Conservation (phyloP, 495 filamentous ascomycete species). For the Collariella sp. region DNA sequence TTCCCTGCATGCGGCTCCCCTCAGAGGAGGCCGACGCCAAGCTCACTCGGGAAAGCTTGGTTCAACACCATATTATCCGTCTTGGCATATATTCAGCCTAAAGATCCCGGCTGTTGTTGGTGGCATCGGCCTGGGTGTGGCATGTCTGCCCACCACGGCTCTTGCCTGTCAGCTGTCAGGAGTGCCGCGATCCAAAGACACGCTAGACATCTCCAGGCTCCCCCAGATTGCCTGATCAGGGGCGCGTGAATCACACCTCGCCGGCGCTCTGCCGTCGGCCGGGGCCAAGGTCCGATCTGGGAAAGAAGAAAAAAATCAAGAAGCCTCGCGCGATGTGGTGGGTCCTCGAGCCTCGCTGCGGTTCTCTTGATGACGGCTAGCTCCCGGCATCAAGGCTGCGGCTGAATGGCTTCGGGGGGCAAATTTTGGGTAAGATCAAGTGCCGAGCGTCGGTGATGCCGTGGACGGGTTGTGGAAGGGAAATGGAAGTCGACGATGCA, state of each 20-base stretch:
- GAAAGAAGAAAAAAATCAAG: not conserved
- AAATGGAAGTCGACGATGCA: not conserved
- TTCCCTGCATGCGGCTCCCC: constrained; percentile 5
- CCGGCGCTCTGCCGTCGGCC: not conserved
- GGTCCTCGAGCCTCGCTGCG: not conserved
- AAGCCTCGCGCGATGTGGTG: not conserved
- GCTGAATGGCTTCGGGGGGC: constrained; percentile 5
- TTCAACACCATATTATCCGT: constrained; percentile 15
- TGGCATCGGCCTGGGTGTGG: not conserved
- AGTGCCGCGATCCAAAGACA: not conserved
- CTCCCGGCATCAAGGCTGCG: constrained; percentile 2
- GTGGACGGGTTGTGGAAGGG: not conserved
- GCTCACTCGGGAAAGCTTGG: constrained; percentile 2
- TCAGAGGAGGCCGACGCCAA: not conserved
- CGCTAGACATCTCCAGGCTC: not conserved
- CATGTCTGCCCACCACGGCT: not conserved
- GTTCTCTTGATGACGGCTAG: not conserved
- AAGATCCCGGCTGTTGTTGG: constrained; percentile 6
- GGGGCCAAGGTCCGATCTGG: not conserved
- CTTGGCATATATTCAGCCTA: constrained; percentile 24
- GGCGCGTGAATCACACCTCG: not conserved
- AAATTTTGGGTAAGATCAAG: constrained; percentile 9
- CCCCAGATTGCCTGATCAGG: not conserved
- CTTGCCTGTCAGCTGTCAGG: not conserved
- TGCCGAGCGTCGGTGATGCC: not conserved